Base-by-base conservation (phyloP, 176 grass and related monocot species). In the Metroxylon sagu region DNA sequence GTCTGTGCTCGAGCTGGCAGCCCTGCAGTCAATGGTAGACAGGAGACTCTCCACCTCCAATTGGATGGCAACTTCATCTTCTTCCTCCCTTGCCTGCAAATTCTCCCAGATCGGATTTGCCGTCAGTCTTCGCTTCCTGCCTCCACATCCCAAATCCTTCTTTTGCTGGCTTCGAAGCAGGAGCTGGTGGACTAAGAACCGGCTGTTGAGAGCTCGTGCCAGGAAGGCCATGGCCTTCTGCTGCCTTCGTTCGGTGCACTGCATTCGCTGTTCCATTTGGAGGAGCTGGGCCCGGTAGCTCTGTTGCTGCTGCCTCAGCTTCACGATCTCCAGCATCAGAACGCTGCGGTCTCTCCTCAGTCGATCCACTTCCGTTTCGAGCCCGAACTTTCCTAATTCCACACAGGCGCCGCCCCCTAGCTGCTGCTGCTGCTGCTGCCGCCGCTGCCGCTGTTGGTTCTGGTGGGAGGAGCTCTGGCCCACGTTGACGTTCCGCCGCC, bases 221-320 rank as follows among this genome's bases (percentile, higher is more conserved):
- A 60, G 18, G 56, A 71, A 71, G 5, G 56, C 6, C 39, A 71
- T 60, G 35, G 56, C 51, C 48, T 31, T 56, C 56, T 60, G 19
- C 48, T 71, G 68, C 56, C 55, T 28, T 56, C 48, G 18, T 56
- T 71, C 68, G 25, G 68, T 29, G 68, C 25, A 6, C 48, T 30
- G 48, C 68, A 71, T 60, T 25, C 68, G 31, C 48, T 12, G 56
- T 18, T 60, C 56, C 56, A 71, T 59, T 26, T 59, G 56, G 16
- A 60, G 48, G 56, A 71, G 68, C 68, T 52, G 68, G 43, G 56
- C 39, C 15, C 56, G 55, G 48, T 56, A 71, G 17, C 17, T 52
- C 43, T 71, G 68, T 56, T 71, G 68, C 56, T 60, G 68, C 56
- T 71, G 56, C 31, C 68, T 23, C 16, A 71, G 68, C 56, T 60